Evolutionary conservation across 2,329 filamentous ascomycete genomes (phyloP).

Genomic region (Colletotrichum trifolii): DNA sequence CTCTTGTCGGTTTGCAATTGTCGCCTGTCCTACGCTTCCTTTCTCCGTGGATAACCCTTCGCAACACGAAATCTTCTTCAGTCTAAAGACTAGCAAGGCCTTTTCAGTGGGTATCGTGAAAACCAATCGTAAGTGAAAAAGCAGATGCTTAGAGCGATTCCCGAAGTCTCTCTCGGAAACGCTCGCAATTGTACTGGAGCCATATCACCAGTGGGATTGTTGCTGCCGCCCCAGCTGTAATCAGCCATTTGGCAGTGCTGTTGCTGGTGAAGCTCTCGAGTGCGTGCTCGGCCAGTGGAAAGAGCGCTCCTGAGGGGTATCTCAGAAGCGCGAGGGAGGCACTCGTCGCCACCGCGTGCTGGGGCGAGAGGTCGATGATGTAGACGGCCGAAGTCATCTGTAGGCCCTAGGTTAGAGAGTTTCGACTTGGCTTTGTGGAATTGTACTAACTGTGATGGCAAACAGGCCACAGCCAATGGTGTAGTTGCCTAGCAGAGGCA

Average conservation of each 20-base stretch:
- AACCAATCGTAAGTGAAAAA: neutral
- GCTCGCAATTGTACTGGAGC: constrained; percentile 21
- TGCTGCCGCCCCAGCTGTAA: constrained; percentile 8
- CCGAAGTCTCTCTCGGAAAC: neutral
- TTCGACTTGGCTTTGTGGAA: neutral
- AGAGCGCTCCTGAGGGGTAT: constrained; percentile 23
- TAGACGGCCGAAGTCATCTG: constrained; percentile 28
- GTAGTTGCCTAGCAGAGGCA: constrained; percentile 15
- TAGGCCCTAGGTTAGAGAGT: neutral
- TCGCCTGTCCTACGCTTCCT: too few species aligned
- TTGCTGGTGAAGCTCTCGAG: constrained; percentile 26
- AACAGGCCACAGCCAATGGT: constrained; percentile 18
- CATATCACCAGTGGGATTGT: constrained; percentile 15
- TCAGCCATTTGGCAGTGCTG: constrained; percentile 20
- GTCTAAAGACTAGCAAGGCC: neutral
- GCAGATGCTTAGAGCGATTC: neutral
- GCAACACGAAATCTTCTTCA: too few species aligned
- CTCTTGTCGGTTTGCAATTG: too few species aligned
- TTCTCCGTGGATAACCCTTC: too few species aligned
- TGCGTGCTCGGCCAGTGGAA: constrained; percentile 15
- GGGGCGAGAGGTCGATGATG: constrained; percentile 21
- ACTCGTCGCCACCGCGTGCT: constrained; percentile 21
- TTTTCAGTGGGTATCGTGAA: constrained; percentile 3
- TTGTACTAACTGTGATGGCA: constrained; percentile 9
- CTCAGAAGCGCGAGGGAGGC: constrained; percentile 19